phyloP scores from a whole-genome alignment of 169 alveolate genomes.

The Blepharisma undulans region DNA sequence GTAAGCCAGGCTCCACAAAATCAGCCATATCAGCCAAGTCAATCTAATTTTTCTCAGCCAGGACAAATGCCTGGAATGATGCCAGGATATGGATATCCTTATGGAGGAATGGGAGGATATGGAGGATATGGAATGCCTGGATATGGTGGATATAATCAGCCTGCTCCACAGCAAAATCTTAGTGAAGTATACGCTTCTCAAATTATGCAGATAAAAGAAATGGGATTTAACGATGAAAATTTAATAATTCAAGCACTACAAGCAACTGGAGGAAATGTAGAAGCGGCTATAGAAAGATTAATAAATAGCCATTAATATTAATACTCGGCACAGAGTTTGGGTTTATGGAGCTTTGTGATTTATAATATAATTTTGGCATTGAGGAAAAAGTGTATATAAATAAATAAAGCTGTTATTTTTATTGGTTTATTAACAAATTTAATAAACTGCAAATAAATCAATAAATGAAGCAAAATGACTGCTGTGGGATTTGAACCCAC shows the following conservation, averaged over 20 bases:
- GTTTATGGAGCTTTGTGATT: not conserved
- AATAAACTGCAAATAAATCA: not conserved
- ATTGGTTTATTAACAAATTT: too few relatives aligned
- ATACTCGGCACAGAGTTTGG: not conserved
- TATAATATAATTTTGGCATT: not conserved
- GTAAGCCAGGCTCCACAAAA: not conserved
- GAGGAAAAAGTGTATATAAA: not conserved
- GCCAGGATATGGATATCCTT: not conserved
- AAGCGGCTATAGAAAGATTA: constrained; percentile 93
- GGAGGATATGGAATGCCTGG: constrained; percentile 27
- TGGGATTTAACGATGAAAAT: constrained; percentile 94
- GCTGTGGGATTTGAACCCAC: constrained; percentile 99
- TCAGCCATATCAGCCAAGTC: not conserved
- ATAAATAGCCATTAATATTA: constrained; percentile 36
- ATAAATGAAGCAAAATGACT: constrained; percentile 77
- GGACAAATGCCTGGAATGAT: not conserved
- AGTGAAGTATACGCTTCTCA: constrained; percentile 81
- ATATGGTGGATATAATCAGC: not conserved
- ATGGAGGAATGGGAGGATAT: constrained; percentile 26
- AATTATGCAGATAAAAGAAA: constrained; percentile 89
- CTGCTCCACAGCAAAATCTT: constrained; percentile 16
- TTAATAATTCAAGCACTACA: constrained; percentile 90
- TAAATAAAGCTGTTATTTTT: not conserved
- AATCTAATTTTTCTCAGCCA: not conserved
- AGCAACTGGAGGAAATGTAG: constrained; percentile 93